A percentile compares a stretch with the other conserved stretches of the same genome.
Evolutionary conservation across 1,284 basidiomycete species (phyloP).

Genomic region (Cystobasidium pallidum): DNA sequence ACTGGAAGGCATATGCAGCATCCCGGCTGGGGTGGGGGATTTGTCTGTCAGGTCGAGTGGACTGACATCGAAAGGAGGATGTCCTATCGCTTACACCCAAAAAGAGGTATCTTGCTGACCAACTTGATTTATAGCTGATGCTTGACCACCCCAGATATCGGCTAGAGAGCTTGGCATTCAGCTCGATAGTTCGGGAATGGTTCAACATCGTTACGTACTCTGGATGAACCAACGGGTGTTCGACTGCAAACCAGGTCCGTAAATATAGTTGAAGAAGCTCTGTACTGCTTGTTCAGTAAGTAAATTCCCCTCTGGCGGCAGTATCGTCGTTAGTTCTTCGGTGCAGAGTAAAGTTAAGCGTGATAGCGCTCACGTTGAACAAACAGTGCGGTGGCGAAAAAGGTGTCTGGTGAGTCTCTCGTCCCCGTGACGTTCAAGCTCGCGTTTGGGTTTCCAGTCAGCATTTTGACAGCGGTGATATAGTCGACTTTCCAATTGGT

Average conservation of each 20-base stretch:
- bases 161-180: no score
- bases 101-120: conserved; percentile 24
- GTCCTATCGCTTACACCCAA: conserved; percentile 17
- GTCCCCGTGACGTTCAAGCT: conserved; percentile 22
- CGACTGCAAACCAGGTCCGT: conserved; percentile 39
- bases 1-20: conserved; percentile 49
- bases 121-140: conserved; percentile 15
- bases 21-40: neutral
- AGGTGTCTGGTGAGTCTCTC: conserved; percentile 31
- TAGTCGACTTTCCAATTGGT: conserved; percentile 15
- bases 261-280: conserved; percentile 50
- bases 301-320: neutral
- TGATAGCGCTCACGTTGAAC: conserved; percentile 10
- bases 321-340: neutral
- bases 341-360: no score
- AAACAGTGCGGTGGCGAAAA: conserved; percentile 29
- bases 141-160: conserved; percentile 24
- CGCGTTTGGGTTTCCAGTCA: conserved; percentile 4
- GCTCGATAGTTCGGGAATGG: no score
- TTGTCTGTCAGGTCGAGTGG: neutral
- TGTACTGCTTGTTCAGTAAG: conserved; percentile 40
- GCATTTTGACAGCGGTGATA: conserved; percentile 3
- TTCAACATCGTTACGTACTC: no score
- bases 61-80: no score
- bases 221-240: conserved; percentile 49